Evolutionary conservation across 2,329 filamentous ascomycete species (phyloP), one percentile per base, ranked within the genome.

Genomic region (Diaporthe longicolla): DNA sequence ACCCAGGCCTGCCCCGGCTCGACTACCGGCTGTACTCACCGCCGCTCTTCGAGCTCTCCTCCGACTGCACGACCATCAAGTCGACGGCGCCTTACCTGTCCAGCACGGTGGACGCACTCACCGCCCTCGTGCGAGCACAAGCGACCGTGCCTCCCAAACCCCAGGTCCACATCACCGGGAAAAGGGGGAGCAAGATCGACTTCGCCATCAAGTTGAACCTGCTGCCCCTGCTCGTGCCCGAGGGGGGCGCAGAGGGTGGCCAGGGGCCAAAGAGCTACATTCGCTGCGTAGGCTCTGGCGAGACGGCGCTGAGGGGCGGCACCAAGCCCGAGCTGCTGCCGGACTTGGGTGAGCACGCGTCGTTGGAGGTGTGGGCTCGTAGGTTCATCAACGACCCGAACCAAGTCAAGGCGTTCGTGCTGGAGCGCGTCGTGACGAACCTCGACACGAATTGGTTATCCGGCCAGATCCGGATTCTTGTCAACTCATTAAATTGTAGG

Each of bases 181-280:
- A 81, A 43, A 84, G 85, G 40, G 82, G 83, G n/a, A 79, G 81
- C 73, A 81, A 78, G 75, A 77, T 87, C 43, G 88, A 90, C 79
- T 90, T 91, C 76, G 84, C 86, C 73, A 79, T 90, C 74, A 87
- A 85, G 77, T 81, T 90, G 55, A 90, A 90, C 78, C 81, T 90
- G 24, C 88, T 90, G 86, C 83, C 81, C 63, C 81, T 90, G 15
- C 82, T 91, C 7, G 83, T 90, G 2, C 84, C 88, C 0, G 85
- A 88, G 3, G 26, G 26, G 7, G 40, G 5, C 59, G 8, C 40
- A 5, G 29, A 43, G 29, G 8, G 19, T 11, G 2, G 35, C 15
- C 79, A 78, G 32, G 77, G 82, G 48, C 84, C 87, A 35, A 84
- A 89, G 79, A 87, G 90, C 78, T 90, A 90, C 79, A 82, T 90